Conservation (phyloP, 1,284 basidiomycete species). For the Trametes polyzona region DNA sequence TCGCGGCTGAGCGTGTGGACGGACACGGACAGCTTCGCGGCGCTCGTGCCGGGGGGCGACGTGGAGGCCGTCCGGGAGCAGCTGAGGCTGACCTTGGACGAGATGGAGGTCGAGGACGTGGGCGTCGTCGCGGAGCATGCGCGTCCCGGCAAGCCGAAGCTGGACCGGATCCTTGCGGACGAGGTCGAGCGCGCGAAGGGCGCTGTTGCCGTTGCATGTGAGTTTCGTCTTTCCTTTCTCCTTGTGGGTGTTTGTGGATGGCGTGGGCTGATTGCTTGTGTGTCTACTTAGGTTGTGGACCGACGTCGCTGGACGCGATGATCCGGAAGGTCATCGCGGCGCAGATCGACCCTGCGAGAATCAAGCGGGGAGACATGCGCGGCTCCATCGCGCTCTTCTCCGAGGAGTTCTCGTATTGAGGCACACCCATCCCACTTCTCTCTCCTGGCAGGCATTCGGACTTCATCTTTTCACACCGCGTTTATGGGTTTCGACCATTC, state of each 20-base stretch:
- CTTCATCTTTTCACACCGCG: not conserved
- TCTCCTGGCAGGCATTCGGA: not conserved
- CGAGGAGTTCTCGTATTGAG: conserved; percentile 69
- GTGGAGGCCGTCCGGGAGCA: conserved; percentile 30
- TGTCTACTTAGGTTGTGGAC: conserved; percentile 67
- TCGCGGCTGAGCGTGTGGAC: conserved; percentile 34
- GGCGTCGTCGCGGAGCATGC: conserved; percentile 70
- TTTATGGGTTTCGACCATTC: not conserved
- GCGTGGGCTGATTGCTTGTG: not conserved
- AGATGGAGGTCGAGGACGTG: conserved; percentile 71
- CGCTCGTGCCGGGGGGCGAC: conserved; percentile 31
- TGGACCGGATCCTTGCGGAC: conserved; percentile 67
- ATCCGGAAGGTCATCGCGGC: conserved; percentile 70
- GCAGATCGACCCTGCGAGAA: conserved; percentile 61
- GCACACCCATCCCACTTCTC: not conserved
- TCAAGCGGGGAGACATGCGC: conserved; percentile 62
- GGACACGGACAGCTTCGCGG: conserved; percentile 36
- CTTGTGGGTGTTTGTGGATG: not conserved
- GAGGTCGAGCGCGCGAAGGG: conserved; percentile 65
- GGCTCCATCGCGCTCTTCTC: conserved; percentile 66
- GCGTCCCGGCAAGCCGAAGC: conserved; percentile 74
- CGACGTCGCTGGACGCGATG: conserved; percentile 71
- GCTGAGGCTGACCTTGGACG: conserved; percentile 60
- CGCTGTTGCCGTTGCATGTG: conserved; percentile 69
- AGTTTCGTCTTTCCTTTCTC: conserved; percentile 42